Conservation (phyloP, 176 grass and related monocot species). For the Eremochloa ophiuroides region DNA sequence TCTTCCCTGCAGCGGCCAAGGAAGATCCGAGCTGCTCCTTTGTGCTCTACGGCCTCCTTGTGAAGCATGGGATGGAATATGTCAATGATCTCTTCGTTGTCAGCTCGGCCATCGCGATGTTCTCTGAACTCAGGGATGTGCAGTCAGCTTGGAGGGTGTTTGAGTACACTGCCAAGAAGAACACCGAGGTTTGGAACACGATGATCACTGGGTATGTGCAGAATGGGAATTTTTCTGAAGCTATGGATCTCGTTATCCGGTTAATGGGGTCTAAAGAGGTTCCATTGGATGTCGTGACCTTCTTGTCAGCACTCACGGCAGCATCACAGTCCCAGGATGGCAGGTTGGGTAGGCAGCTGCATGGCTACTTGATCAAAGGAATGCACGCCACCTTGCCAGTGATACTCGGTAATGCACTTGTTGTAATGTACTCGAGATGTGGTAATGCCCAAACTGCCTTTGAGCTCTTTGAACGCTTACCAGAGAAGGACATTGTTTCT, state of each 20-base stretch:
- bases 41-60: slow-evolving; percentile 58
- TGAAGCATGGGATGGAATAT: slow-evolving; percentile 70
- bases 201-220: slow-evolving; percentile 85
- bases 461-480: slow-evolving; percentile 61
- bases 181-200: slow-evolving; percentile 91
- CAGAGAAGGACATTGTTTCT: slow-evolving; percentile 79
- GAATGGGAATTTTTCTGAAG: slow-evolving; percentile 57
- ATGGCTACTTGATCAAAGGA: slow-evolving; percentile 69
- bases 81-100: slow-evolving; percentile 61
- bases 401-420: slow-evolving; percentile 71
- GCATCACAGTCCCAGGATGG: slow-evolving; percentile 74
- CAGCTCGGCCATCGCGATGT: slow-evolving; percentile 66
- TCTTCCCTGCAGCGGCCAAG: slow-evolving; percentile 31
- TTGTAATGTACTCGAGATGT: slow-evolving; percentile 85
- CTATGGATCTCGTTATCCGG: slow-evolving; percentile 52
- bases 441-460: slow-evolving; percentile 58
- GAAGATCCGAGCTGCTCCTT: slow-evolving; percentile 19
- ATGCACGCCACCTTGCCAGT: slow-evolving; percentile 36
- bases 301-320: slow-evolving; percentile 65
- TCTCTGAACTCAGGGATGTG: slow-evolving; percentile 43
- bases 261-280: slow-evolving; percentile 50
- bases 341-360: slow-evolving; percentile 67
- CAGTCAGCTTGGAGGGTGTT: slow-evolving; percentile 53
- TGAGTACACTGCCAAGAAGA: slow-evolving; percentile 50
- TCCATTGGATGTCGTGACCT: slow-evolving; percentile 61